Conservation (phyloP, 2,329 filamentous ascomycete species). For the Aspergillus calidoustus region DNA sequence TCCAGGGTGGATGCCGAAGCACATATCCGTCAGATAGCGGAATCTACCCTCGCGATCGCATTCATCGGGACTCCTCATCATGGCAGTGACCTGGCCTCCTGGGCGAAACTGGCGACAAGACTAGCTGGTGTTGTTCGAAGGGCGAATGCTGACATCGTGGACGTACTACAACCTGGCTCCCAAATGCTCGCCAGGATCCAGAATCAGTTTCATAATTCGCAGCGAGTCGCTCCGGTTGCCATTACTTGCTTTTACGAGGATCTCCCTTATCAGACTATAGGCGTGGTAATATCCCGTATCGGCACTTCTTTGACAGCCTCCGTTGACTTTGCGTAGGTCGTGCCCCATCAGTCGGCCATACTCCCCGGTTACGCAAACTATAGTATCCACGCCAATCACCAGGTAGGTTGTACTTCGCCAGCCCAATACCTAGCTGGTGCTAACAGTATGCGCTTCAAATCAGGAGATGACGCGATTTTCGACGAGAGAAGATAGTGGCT, state of each 20-base stretch:
- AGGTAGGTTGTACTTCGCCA: too few species aligned
- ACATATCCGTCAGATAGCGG: conserved; percentile 36
- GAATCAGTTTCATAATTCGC: not conserved
- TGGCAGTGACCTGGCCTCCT: conserved; percentile 39
- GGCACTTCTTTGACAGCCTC: too few species aligned
- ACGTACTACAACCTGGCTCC: not conserved
- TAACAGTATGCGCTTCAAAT: too few species aligned
- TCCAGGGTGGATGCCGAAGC: conserved; percentile 37
- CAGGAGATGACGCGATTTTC: too few species aligned
- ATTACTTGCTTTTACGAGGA: not conserved
- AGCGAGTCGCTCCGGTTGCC: not conserved
- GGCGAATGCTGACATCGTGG: not conserved
- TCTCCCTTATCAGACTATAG: not conserved
- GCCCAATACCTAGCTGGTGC: too few species aligned
- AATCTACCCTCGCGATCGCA: conserved; percentile 35
- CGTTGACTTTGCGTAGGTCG: too few species aligned
- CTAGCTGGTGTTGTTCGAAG: not conserved
- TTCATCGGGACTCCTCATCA: conserved; percentile 47
- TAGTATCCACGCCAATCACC: too few species aligned
- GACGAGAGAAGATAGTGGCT: too few species aligned
- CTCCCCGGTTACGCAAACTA: too few species aligned
- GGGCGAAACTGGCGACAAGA: conserved; percentile 25
- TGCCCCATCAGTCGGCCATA: too few species aligned
- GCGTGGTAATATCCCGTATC: too few species aligned
- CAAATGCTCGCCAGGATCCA: not conserved